These are phyloP conservation scores for Oryza meridionalis DNA, from an alignment of 176 grass and related monocot genomes.

Conservation along the genomic window DNA sequence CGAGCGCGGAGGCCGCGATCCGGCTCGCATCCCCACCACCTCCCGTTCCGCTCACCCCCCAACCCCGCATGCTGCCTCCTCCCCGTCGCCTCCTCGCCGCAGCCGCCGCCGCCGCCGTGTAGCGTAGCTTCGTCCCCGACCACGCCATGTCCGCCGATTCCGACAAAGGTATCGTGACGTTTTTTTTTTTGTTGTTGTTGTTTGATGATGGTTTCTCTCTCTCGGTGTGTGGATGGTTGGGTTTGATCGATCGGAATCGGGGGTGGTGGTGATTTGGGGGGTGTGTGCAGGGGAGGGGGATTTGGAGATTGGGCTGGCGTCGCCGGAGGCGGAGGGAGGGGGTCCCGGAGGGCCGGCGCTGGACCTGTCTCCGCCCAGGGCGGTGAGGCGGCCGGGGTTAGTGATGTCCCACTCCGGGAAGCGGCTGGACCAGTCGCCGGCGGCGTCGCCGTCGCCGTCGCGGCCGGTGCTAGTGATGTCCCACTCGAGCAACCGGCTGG, in stretches of 20 bases:
- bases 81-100: conserved; percentile 28
- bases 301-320: conserved; percentile 56
- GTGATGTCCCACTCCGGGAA: conserved; percentile 64
- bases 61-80: conserved; percentile 39
- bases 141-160: conserved; percentile 52
- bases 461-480: conserved; percentile 64
- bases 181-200: background rate
- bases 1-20: background rate
- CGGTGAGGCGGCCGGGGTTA: conserved; percentile 39
- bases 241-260: conserved; percentile 20
- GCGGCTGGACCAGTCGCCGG: conserved; percentile 60
- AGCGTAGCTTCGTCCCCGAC: conserved; percentile 22
- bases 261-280: background rate
- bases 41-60: conserved; percentile 14
- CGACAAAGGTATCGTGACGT: conserved; percentile 34
- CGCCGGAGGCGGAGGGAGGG: conserved; percentile 15
- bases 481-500: conserved; percentile 70
- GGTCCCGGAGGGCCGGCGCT: conserved; percentile 5
- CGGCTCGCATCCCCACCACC: conserved; percentile 8
- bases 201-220: background rate
- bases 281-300: conserved; percentile 42
- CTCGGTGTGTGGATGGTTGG: background rate
- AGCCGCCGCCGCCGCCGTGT: conserved; percentile 10
- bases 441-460: conserved; percentile 31
- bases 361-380: conserved; percentile 40